Evolutionary conservation across 345 rosid species (phyloP).

Genomic region (Sonneratia caseolaris): DNA sequence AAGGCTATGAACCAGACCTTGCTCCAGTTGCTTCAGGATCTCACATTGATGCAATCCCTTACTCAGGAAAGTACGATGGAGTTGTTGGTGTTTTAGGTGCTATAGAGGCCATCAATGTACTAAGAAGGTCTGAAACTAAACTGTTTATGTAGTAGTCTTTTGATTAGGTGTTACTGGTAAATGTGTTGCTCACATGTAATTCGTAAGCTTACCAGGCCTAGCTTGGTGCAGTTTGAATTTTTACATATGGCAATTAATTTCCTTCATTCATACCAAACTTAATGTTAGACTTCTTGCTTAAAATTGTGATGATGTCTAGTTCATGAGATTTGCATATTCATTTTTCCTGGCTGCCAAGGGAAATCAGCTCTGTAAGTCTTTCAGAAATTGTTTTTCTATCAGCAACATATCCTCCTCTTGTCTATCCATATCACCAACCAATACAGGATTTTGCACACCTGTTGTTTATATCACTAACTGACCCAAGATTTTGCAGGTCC

Average conservation of each 20-base stretch:
- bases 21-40: constrained; percentile 83
- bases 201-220: background rate
- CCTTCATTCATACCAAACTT: background rate
- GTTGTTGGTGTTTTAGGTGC: constrained; percentile 98
- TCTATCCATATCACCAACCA: constrained; percentile 5
- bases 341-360: background rate
- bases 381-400: background rate
- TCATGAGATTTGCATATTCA: background rate
- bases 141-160: background rate
- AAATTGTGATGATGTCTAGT: background rate
- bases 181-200: background rate
- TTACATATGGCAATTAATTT: background rate
- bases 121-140: constrained; percentile 47
- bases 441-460: constrained; percentile 33
- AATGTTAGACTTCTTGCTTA: background rate
- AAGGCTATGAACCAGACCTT: constrained; percentile 59
- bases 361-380: background rate
- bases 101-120: constrained; percentile 81
- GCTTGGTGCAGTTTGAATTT: background rate
- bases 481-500: constrained; percentile 34
- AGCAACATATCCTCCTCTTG: background rate
- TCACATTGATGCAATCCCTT: constrained; percentile 95
- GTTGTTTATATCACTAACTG: constrained; percentile 9
- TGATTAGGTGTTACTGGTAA: background rate
- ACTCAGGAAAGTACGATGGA: constrained; percentile 92